Conservation (phyloP, 192 early-diverging fungal species). For the Lobosporangium transversale region DNA sequence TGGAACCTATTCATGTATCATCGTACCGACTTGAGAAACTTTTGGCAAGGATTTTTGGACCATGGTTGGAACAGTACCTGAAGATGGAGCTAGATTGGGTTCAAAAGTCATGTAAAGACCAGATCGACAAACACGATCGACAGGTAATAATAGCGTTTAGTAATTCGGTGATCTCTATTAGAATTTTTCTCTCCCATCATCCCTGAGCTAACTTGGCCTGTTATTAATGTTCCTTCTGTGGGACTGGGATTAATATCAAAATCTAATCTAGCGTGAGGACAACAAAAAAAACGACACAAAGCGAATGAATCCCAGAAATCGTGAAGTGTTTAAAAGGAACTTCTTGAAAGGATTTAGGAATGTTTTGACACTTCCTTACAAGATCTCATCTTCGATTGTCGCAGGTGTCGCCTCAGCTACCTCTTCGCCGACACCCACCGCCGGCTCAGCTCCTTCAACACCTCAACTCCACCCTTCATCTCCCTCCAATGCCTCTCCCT, state of each 20-base stretch:
- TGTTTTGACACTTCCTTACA: slow-evolving; percentile 58
- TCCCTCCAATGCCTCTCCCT: too few species aligned
- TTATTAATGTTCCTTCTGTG: not conserved
- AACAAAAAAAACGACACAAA: slow-evolving; percentile 30
- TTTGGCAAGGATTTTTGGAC: slow-evolving; percentile 69
- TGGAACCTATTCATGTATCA: slow-evolving; percentile 55
- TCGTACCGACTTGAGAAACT: slow-evolving; percentile 56
- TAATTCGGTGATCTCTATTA: not conserved
- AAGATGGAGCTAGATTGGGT: slow-evolving; percentile 73
- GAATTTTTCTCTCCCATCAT: not conserved
- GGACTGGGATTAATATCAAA: not conserved
- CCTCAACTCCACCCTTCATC: not conserved
- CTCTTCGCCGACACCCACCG: slow-evolving; percentile 12
- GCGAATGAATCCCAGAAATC: slow-evolving; percentile 48
- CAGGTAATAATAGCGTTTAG: slow-evolving; percentile 52
- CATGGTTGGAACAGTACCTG: slow-evolving; percentile 75
- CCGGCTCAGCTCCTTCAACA: slow-evolving; percentile 14
- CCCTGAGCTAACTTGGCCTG: not conserved
- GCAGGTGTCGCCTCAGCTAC: slow-evolving; percentile 34
- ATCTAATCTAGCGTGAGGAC: slow-evolving; percentile 15
- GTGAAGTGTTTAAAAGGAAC: slow-evolving; percentile 59
- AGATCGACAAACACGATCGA: slow-evolving; percentile 76
- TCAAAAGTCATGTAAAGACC: slow-evolving; percentile 60
- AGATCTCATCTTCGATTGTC: slow-evolving; percentile 50
- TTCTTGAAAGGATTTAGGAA: slow-evolving; percentile 65